These are phyloP conservation scores for Didymellaceae sp. DNA, from an alignment of 2,329 filamentous ascomycete species.

Conservation along the genomic window DNA sequence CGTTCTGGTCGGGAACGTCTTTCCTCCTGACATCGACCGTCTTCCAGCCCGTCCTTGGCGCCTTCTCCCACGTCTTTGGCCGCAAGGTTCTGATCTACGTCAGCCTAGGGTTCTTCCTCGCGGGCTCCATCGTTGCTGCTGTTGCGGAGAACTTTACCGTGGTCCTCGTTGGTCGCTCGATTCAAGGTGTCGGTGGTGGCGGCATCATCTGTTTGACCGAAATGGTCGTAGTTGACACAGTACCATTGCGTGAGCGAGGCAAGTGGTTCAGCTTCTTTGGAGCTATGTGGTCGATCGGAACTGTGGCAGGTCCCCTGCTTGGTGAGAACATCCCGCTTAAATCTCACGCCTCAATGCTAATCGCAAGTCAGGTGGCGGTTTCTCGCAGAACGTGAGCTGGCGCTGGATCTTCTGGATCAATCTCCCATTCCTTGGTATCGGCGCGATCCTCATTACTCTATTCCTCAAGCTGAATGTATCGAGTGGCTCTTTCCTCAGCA, in stretches of 20 bases:
- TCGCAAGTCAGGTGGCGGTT: slow-evolving; percentile 40
- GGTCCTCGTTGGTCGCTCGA: slow-evolving; percentile 46
- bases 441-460: slow-evolving; percentile 55
- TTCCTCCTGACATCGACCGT: slow-evolving; percentile 50
- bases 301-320: slow-evolving; percentile 57
- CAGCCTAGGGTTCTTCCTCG: slow-evolving; percentile 45
- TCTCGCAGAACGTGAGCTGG: slow-evolving; percentile 60
- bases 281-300: slow-evolving; percentile 63
- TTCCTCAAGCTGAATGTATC: slow-evolving; percentile 42
- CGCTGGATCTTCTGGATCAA: slow-evolving; percentile 72
- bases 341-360: slow-evolving; percentile 12
- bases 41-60: slow-evolving; percentile 50
- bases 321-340: slow-evolving; percentile 51
- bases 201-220: slow-evolving; percentile 52
- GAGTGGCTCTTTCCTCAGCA: not conserved
- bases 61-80: slow-evolving; percentile 51
- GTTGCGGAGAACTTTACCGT: slow-evolving; percentile 49
- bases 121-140: slow-evolving; percentile 47
- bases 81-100: slow-evolving; percentile 48
- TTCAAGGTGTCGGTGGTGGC: slow-evolving; percentile 53
- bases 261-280: slow-evolving; percentile 50
- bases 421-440: slow-evolving; percentile 62
- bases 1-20: slow-evolving; percentile 52
- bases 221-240: slow-evolving; percentile 55
- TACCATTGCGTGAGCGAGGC: slow-evolving; percentile 51